Conservation (phyloP, 148 eudicot species). For the Camellia japonica region DNA sequence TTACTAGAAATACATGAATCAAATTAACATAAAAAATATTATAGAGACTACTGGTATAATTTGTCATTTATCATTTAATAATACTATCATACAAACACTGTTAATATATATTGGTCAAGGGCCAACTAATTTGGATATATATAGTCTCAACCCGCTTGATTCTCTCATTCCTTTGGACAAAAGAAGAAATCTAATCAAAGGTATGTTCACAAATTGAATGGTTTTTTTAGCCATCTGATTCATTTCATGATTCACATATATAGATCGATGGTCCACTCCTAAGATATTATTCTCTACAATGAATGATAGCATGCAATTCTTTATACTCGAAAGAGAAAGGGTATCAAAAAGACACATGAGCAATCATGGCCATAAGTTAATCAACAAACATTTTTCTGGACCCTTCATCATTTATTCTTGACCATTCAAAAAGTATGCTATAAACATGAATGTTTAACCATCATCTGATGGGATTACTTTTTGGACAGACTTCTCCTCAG, state of each 20-base stretch:
- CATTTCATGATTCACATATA: slow-evolving; percentile 7
- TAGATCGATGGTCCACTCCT: neutral
- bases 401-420: slow-evolving; percentile 36
- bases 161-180: slow-evolving; percentile 25
- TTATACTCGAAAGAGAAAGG: neutral
- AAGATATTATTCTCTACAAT: neutral
- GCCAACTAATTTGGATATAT: slow-evolving; percentile 15
- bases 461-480: slow-evolving; percentile 27
- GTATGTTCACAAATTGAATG: slow-evolving; percentile 22
- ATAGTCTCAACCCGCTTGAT: slow-evolving; percentile 15
- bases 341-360: slow-evolving; percentile 19
- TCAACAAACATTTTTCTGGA: slow-evolving; percentile 4
- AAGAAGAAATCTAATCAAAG: slow-evolving; percentile 22
- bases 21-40: too few relatives aligned
- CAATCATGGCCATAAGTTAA: slow-evolving; percentile 20
- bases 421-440: slow-evolving; percentile 23
- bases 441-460: slow-evolving; percentile 27
- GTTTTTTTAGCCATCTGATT: neutral
- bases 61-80: too few relatives aligned
- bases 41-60: too few relatives aligned
- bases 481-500: too few relatives aligned
- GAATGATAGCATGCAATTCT: neutral
- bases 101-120: slow-evolving; percentile 3
- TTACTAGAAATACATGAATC: too few relatives aligned
- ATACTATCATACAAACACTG: too few relatives aligned